A percentile compares a stretch with the other conserved stretches of the same genome.
phyloP scores from a whole-genome alignment of 1,139 yeast species.

The Arxiozyma telluris region DNA sequence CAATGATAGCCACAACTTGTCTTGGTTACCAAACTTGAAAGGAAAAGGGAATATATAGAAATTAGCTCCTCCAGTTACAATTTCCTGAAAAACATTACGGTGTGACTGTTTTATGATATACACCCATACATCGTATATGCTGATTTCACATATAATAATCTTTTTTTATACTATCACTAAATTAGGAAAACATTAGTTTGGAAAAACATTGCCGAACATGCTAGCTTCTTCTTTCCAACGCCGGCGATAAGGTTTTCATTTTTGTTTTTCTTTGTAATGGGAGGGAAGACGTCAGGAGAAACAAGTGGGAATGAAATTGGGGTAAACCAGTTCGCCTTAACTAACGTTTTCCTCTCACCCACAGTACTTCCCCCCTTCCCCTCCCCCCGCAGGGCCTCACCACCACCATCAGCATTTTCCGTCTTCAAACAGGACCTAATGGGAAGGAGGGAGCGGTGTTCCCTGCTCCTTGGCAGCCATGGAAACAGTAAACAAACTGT shows the following conservation, averaged over 20 bases:
- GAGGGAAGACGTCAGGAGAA: neutral
- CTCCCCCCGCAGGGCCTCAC: too few species aligned
- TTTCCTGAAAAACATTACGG: too few species aligned
- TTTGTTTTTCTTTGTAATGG: too few species aligned
- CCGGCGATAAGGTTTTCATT: neutral
- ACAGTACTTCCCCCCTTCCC: too few species aligned
- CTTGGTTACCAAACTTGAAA: too few species aligned
- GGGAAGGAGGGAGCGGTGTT: neutral
- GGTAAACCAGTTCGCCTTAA: too few species aligned
- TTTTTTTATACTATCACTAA: neutral
- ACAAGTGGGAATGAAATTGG: neutral
- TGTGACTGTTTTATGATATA: neutral
- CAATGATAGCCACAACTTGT: too few species aligned
- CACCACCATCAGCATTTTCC: neutral
- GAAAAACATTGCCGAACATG: neutral
- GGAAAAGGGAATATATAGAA: neutral
- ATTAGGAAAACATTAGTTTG: neutral
- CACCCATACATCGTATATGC: neutral
- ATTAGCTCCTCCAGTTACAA: too few species aligned
- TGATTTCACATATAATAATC: neutral
- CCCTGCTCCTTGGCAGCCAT: neutral
- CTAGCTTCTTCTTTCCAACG: neutral
- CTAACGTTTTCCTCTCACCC: neutral
- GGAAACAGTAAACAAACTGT: neutral
- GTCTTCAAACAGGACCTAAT: neutral